phyloP scores from a whole-genome alignment of 495 filamentous ascomycete genomes.

The Echria macrotheca region DNA sequence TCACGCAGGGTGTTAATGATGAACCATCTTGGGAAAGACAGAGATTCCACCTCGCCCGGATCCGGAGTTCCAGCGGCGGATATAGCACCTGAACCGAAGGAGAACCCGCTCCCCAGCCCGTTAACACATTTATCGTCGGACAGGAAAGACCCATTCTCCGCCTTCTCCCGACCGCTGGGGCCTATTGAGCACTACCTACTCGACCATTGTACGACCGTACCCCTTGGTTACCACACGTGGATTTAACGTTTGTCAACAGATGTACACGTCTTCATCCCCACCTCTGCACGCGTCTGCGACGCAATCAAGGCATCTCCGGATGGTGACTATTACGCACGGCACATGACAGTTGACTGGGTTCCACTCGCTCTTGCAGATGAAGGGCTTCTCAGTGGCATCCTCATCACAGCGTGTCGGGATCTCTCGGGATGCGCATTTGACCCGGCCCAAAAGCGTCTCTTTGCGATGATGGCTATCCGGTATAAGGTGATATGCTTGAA shows the following conservation, averaged over 20 bases:
- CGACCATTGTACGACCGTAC: conserved; percentile 2
- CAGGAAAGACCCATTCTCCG: conserved; percentile 1
- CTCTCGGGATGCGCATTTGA: neutral
- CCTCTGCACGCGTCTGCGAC: neutral
- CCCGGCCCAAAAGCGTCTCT: neutral
- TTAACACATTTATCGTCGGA: neutral
- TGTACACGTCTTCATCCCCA: conserved; percentile 1
- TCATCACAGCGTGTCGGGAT: conserved; percentile 7
- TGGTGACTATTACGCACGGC: neutral
- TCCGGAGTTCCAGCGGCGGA: neutral
- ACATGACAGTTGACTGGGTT: conserved; percentile 3
- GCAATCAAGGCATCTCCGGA: neutral
- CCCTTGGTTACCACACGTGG: neutral
- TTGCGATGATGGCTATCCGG: conserved; percentile 4
- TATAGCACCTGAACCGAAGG: neutral
- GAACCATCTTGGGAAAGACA: neutral
- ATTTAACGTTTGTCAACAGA: neutral
- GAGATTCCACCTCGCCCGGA: neutral
- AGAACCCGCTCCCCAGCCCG: neutral
- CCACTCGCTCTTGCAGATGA: neutral
- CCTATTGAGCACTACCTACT: conserved; percentile 8
- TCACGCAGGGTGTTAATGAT: neutral
- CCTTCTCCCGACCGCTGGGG: neutral
- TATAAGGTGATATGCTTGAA: conserved; percentile 10
- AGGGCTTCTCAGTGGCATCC: neutral